Conservation (phyloP, 2,329 filamentous ascomycete genomes). For the Colletotrichum spinosum region DNA sequence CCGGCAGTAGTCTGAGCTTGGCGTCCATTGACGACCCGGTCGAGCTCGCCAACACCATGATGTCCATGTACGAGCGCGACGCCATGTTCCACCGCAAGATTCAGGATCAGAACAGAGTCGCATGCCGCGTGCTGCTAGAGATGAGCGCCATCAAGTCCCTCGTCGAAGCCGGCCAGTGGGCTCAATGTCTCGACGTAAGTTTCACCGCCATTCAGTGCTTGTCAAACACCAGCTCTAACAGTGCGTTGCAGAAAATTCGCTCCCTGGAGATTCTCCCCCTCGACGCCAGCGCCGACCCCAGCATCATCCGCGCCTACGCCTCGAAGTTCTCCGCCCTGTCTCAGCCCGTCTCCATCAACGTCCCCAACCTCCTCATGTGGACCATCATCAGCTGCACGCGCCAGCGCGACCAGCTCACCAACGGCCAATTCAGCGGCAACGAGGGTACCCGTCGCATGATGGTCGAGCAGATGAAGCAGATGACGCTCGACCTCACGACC, state of each 20-base stretch:
- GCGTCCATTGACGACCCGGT: slow-evolving; percentile 71
- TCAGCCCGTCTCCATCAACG: slow-evolving; percentile 85
- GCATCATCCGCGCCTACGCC: slow-evolving; percentile 82
- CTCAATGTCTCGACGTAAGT: slow-evolving; percentile 69
- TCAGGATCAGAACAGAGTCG: slow-evolving; percentile 66
- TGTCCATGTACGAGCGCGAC: slow-evolving; percentile 71
- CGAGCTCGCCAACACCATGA: slow-evolving; percentile 70
- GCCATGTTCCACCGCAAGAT: slow-evolving; percentile 71
- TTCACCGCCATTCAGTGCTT: not conserved
- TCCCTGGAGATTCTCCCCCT: slow-evolving; percentile 84
- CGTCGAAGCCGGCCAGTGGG: slow-evolving; percentile 67
- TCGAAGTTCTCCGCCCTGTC: slow-evolving; percentile 84
- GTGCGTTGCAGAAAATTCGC: slow-evolving; percentile 72
- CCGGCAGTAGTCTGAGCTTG: slow-evolving; percentile 69
- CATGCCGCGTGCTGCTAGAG: slow-evolving; percentile 67
- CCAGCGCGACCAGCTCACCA: slow-evolving; percentile 78
- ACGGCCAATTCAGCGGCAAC: slow-evolving; percentile 80
- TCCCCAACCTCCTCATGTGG: slow-evolving; percentile 94
- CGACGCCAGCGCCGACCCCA: slow-evolving; percentile 78
- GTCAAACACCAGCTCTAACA: slow-evolving; percentile 6
- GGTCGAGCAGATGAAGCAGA: slow-evolving; percentile 79
- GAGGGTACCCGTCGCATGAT: slow-evolving; percentile 72
- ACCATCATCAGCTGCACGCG: slow-evolving; percentile 87
- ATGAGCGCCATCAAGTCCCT: slow-evolving; percentile 71
- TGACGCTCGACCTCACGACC: slow-evolving; percentile 90